phyloP scores from a whole-genome alignment of 148 eudicot species.

The Camellia granthamiana region DNA sequence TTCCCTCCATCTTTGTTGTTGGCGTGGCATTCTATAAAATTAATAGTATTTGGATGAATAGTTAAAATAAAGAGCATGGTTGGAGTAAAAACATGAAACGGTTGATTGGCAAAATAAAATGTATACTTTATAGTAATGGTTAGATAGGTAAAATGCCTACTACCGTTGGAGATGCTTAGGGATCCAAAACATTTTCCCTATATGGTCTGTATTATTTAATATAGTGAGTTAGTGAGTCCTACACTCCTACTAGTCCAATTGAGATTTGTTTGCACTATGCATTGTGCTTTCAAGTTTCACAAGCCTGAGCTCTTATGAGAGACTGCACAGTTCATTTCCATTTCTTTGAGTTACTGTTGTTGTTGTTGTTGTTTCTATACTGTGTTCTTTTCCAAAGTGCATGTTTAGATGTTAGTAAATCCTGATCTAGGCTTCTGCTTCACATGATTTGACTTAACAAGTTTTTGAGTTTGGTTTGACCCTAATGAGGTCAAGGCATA shows the following conservation, averaged over 20 bases:
- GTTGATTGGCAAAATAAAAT: too few species aligned
- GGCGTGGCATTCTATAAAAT: too few species aligned
- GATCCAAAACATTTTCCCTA: too few species aligned
- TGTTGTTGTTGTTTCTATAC: neutral
- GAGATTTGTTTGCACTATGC: neutral
- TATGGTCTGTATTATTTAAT: neutral
- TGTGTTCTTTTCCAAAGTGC: neutral
- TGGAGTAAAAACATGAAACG: too few species aligned
- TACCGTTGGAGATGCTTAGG: too few species aligned
- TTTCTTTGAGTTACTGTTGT: neutral
- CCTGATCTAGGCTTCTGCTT: neutral
- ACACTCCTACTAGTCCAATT: neutral
- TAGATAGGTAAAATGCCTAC: too few species aligned
- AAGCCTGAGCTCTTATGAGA: neutral
- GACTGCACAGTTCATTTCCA: neutral
- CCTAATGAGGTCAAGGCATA: neutral
- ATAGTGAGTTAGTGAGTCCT: neutral
- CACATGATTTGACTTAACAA: neutral
- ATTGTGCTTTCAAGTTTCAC: neutral
- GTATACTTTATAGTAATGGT: too few species aligned
- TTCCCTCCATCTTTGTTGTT: too few species aligned
- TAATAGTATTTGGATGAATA: too few species aligned
- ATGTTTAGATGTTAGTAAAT: neutral
- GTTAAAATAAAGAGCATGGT: too few species aligned
- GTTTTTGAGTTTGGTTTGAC: neutral